Evolutionary conservation across 2,329 filamentous ascomycete species (phyloP).

Genomic region (Diplocarpon rosae): DNA sequence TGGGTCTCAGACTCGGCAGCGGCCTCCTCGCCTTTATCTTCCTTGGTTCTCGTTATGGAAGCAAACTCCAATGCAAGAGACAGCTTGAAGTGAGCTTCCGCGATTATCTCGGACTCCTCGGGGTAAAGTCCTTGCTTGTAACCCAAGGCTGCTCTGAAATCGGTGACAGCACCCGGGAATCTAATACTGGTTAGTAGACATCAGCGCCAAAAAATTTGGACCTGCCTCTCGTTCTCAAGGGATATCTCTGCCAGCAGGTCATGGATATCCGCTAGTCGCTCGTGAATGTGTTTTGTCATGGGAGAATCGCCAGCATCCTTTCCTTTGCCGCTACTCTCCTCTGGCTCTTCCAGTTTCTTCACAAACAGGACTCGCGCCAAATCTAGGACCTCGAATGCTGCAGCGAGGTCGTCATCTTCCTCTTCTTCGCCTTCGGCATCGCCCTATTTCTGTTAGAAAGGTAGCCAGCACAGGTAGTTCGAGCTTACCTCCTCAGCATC

Average conservation of each 20-base stretch:
- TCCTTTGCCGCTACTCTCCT: slow-evolving; percentile 34
- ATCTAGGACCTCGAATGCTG: slow-evolving; percentile 78
- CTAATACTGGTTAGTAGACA: slow-evolving; percentile 29
- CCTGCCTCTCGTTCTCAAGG: slow-evolving; percentile 80
- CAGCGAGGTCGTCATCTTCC: slow-evolving; percentile 62
- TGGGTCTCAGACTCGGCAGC: slow-evolving; percentile 32
- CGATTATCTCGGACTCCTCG: slow-evolving; percentile 71
- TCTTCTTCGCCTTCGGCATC: slow-evolving; percentile 40
- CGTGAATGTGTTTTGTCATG: slow-evolving; percentile 54
- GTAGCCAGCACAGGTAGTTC: slow-evolving; percentile 36
- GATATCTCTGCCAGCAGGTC: slow-evolving; percentile 92
- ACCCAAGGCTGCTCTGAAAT: slow-evolving; percentile 65
- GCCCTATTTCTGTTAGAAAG: slow-evolving; percentile 32
- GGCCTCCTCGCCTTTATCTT: slow-evolving; percentile 30
- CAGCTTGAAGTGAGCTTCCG: slow-evolving; percentile 93
- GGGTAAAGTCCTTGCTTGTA: slow-evolving; percentile 72
- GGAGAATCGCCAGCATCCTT: slow-evolving; percentile 33
- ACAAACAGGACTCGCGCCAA: slow-evolving; percentile 57
- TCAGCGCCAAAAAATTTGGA: not conserved
- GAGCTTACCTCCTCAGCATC: slow-evolving; percentile 47
- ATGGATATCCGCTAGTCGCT: slow-evolving; percentile 84
- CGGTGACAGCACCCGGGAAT: slow-evolving; percentile 77
- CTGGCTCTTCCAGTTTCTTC: slow-evolving; percentile 42
- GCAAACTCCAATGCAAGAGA: slow-evolving; percentile 92
- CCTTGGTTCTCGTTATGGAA: slow-evolving; percentile 55